Evolutionary conservation across 768 basidiomycete species (phyloP).

Genomic region (Rhizopogon vulgaris): DNA sequence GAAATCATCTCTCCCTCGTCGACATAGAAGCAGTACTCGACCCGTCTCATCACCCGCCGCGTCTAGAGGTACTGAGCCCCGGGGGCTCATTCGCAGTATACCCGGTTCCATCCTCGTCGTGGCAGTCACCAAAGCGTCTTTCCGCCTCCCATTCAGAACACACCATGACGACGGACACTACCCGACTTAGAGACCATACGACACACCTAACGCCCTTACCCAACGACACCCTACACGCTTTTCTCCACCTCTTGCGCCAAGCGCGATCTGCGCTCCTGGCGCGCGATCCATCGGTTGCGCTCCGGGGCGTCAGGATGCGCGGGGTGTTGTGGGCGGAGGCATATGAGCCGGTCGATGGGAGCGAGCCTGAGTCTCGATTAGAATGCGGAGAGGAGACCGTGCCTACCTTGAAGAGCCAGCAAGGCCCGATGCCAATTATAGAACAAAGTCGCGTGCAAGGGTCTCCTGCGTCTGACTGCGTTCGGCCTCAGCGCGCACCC

Average conservation of each 20-base stretch:
- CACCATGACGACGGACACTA: not conserved
- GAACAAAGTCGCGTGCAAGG: not conserved
- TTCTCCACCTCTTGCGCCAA: not conserved
- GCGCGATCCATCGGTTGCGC: not conserved
- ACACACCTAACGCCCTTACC: not conserved
- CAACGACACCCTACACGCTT: not conserved
- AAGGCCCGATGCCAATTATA: not conserved
- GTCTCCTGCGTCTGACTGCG: not conserved
- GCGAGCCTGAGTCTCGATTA: not conserved
- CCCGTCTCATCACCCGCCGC: constrained; percentile 12
- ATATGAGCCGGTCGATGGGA: not conserved
- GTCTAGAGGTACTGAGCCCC: constrained; percentile 72
- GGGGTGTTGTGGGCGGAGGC: constrained; percentile 1
- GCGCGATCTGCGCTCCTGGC: not conserved
- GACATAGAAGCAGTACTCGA: constrained; percentile 70
- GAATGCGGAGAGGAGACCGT: not conserved
- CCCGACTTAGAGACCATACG: not conserved
- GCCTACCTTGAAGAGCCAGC: not conserved
- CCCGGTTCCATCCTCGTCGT: constrained; percentile 39
- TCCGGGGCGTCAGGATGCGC: not conserved
- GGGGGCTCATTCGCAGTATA: constrained; percentile 73
- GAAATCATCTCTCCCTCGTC: constrained; percentile 61
- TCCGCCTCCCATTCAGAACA: not conserved
- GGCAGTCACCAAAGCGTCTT: not conserved
- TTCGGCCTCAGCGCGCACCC: constrained; percentile 19